These are phyloP conservation scores for Dorcoceras hygrometricum DNA, from an alignment of 257 asterid species.

Conservation along the genomic window DNA sequence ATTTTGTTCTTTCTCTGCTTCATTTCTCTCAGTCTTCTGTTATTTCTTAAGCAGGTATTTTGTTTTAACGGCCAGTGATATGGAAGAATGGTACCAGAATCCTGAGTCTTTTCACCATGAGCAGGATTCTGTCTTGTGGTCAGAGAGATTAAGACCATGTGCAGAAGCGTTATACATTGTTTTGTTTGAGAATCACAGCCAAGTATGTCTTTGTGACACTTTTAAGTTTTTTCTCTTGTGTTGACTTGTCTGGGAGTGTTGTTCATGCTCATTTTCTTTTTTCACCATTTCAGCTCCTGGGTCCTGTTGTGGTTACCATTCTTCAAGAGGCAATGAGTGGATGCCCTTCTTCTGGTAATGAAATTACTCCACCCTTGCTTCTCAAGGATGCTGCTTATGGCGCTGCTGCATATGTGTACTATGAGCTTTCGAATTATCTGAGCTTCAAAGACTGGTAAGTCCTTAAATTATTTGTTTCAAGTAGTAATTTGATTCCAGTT, in stretches of 20 bases:
- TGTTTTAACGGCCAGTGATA: constrained; percentile 76
- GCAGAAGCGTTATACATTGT: constrained; percentile 94
- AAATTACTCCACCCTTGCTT: constrained; percentile 76
- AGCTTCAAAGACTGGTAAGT: constrained; percentile 90
- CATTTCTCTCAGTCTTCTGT: constrained; percentile 28
- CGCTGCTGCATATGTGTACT: constrained; percentile 95
- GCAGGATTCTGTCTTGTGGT: constrained; percentile 93
- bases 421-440: constrained; percentile 93
- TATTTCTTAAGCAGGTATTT: constrained; percentile 68
- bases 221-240: constrained; percentile 9
- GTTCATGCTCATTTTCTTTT: constrained; percentile 28
- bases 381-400: constrained; percentile 98
- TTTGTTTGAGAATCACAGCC: constrained; percentile 87
- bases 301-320: constrained; percentile 95
- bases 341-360: constrained; percentile 79
- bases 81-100: constrained; percentile 89
- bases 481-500: constrained; percentile 16
- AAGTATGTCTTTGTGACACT: constrained; percentile 49
- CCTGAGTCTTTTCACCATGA: constrained; percentile 93
- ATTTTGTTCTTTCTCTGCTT: constrained; percentile 6
- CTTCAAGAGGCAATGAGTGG: constrained; percentile 96
- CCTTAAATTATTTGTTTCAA: constrained; percentile 23
- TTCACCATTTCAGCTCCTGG: constrained; percentile 59
- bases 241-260: constrained; percentile 24
- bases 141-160: constrained; percentile 93